Percentiles rank a stretch among this genome's conserved stretches.
Evolutionary conservation across 176 grass and related monocot species (phyloP).

Genomic region (Hyparrhenia diplandra): DNA sequence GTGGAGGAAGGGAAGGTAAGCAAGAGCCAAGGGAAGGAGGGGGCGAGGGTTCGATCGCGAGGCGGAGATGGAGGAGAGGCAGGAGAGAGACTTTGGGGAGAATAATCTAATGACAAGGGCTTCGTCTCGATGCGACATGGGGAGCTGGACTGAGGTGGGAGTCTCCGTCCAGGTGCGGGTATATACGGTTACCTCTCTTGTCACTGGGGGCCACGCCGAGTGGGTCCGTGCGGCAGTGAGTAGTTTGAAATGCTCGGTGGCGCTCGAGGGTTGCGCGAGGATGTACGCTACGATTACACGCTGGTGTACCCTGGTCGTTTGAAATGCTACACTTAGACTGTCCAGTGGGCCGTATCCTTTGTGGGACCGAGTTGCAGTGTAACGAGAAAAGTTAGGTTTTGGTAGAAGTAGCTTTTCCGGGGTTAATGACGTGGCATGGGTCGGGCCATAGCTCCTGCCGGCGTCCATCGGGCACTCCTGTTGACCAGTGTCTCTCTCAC

Average conservation of each 20-base stretch:
- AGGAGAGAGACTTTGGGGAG: conserved; percentile 31
- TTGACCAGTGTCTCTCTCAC: neutral
- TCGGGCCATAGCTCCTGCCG: neutral
- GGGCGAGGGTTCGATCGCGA: conserved; percentile 57
- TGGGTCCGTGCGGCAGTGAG: fast-evolving
- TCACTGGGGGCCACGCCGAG: fast-evolving
- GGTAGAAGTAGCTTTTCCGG: neutral
- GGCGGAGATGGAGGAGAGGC: conserved; percentile 25
- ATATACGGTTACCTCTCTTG: conserved; percentile 15
- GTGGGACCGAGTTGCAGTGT: neutral
- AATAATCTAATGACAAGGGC: conserved; percentile 33
- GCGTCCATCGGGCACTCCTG: neutral
- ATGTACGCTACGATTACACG: neutral
- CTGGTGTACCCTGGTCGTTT: neutral
- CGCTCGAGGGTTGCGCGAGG: neutral
- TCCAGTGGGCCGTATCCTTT: fast-evolving
- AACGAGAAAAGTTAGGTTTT: fast-evolving
- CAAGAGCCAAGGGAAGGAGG: neutral
- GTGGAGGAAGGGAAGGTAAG: neutral
- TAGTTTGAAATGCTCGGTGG: neutral
- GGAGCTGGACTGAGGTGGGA: conserved; percentile 28
- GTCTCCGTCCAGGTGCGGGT: conserved; percentile 26
- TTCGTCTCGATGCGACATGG: conserved; percentile 57
- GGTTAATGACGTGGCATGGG: conserved; percentile 28
- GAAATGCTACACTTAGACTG: neutral